A percentile compares a stretch with the other conserved stretches of the same genome.
phyloP scores from a whole-genome alignment of 2,329 filamentous ascomycete species.

The Nannizzia gypsea region DNA sequence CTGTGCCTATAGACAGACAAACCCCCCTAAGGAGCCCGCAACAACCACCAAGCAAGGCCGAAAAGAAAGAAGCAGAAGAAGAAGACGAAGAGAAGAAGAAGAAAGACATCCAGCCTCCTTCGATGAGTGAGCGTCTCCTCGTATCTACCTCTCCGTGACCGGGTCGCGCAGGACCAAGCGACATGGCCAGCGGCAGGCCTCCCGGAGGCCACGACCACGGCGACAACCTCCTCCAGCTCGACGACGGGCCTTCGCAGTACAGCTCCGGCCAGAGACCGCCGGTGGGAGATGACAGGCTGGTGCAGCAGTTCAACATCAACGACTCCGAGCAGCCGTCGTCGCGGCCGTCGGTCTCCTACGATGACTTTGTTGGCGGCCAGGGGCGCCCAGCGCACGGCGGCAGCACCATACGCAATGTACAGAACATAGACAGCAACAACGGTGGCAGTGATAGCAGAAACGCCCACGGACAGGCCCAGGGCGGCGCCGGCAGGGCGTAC shows the following conservation, averaged over 20 bases:
- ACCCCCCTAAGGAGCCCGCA: not conserved
- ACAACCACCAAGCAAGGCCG: too few relatives aligned
- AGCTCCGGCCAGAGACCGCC: constrained; percentile 63
- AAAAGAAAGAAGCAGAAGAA: too few relatives aligned
- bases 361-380: constrained; percentile 74
- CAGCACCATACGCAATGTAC: too few relatives aligned
- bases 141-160: constrained; percentile 18
- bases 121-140: constrained; percentile 30
- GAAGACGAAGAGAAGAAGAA: not conserved
- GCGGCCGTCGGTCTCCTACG: constrained; percentile 83
- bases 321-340: constrained; percentile 50
- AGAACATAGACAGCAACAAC: not conserved
- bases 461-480: not conserved
- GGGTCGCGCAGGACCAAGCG: constrained; percentile 19
- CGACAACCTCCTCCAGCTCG: constrained; percentile 27
- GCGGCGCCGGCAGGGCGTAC: constrained; percentile 7
- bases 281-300: constrained; percentile 68
- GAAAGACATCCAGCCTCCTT: constrained; percentile 8
- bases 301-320: constrained; percentile 62
- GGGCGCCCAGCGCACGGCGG: constrained; percentile 40
- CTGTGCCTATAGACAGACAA: too few relatives aligned
- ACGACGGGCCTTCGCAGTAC: constrained; percentile 43
- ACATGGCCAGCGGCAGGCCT: constrained; percentile 43
- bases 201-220: constrained; percentile 39
- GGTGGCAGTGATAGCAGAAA: constrained; percentile 27